Percentiles rank a stretch among this genome's conserved stretches.
These are phyloP conservation scores for Aurinia saxatilis DNA, from an alignment of 345 rosid species.

Conservation along the genomic window DNA sequence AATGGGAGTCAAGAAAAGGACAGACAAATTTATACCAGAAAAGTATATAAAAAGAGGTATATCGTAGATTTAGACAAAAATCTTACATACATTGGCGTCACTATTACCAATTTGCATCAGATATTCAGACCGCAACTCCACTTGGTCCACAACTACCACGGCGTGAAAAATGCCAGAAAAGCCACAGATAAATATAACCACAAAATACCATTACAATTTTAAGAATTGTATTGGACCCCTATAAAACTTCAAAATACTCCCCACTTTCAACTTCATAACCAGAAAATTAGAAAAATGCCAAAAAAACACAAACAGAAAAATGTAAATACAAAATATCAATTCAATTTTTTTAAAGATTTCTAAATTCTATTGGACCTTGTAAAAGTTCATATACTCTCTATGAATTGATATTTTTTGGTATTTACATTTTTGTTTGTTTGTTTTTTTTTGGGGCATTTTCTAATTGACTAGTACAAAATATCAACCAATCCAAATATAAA, in stretches of 20 bases:
- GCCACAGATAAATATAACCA: background rate
- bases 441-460: too few species aligned
- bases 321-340: too few species aligned
- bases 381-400: too few species aligned
- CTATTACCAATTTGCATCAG: background rate
- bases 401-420: too few species aligned
- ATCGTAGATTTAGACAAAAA: too few species aligned
- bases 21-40: too few species aligned
- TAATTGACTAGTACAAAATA: too few species aligned
- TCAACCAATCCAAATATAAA: too few species aligned
- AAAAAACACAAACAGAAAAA: too few species aligned
- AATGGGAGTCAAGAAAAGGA: background rate
- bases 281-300: background rate
- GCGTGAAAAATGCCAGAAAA: background rate
- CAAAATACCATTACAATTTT: background rate
- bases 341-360: too few species aligned
- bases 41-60: background rate
- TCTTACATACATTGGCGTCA: background rate
- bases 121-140: background rate
- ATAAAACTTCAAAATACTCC: background rate
- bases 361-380: too few species aligned
- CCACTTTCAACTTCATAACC: background rate
- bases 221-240: background rate
- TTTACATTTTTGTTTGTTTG: too few species aligned
- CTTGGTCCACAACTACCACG: slow-evolving; percentile 10